These are phyloP conservation scores for Pythium dissotocum DNA, from an alignment of 352 stramenopile genomes.

Conservation along the genomic window DNA sequence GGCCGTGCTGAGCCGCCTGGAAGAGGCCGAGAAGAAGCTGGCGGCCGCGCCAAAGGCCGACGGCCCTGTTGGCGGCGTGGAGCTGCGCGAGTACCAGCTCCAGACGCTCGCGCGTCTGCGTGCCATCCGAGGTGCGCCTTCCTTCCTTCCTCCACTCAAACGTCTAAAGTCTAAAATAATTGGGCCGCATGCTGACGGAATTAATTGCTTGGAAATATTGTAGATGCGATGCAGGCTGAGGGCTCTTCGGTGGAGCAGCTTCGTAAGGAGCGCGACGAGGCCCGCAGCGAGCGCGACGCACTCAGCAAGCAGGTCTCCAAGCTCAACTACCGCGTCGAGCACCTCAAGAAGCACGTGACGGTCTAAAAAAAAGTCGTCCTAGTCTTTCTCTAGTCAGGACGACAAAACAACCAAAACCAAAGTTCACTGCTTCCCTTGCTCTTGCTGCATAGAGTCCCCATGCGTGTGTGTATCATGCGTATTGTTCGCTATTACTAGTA, in stretches of 20 bases:
- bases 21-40: slow-evolving; percentile 50
- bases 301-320: slow-evolving; percentile 77
- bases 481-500: no score
- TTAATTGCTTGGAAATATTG: background rate
- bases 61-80: slow-evolving; percentile 54
- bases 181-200: background rate
- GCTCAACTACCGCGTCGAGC: slow-evolving; percentile 76
- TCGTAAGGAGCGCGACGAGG: slow-evolving; percentile 60
- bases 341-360: slow-evolving; percentile 72
- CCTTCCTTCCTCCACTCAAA: background rate
- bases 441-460: no score
- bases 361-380: slow-evolving; percentile 29
- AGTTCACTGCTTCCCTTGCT: no score
- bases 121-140: slow-evolving; percentile 45
- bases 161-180: no score
- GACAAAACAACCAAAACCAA: no score
- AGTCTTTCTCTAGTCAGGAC: no score
- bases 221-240: slow-evolving; percentile 67
- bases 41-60: slow-evolving; percentile 38
- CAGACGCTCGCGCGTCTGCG: slow-evolving; percentile 63
- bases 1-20: slow-evolving; percentile 51
- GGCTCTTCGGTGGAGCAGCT: slow-evolving; percentile 63
- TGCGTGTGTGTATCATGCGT: no score
- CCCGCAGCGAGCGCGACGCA: slow-evolving; percentile 53
- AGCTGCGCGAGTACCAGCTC: slow-evolving; percentile 71